Conservation (phyloP, 768 basidiomycete species). For the Bullera alba region DNA sequence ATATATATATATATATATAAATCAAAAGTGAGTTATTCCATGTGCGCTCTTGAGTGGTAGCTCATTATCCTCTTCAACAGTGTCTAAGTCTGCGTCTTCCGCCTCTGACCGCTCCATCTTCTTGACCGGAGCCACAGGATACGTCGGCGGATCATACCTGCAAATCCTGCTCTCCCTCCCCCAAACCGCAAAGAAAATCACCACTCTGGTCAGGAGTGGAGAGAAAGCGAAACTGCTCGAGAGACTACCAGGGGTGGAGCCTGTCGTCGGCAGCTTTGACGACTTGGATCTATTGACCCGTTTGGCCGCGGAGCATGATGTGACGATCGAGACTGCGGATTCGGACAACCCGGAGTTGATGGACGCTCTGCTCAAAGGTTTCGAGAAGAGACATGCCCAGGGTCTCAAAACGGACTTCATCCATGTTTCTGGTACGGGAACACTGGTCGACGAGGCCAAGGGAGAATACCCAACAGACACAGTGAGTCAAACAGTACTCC, state of each 20-base stretch:
- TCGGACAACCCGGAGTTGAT: conserved; percentile 19
- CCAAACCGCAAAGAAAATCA: conserved; percentile 6
- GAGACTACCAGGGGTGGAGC: conserved; percentile 6
- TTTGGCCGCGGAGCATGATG: conserved; percentile 11
- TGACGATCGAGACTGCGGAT: conserved; percentile 19
- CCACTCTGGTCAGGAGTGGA: conserved; percentile 6
- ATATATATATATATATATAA: no score
- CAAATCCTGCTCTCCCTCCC: conserved; percentile 7
- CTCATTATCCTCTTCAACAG: no score
- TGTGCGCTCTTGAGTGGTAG: no score
- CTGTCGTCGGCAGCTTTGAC: conserved; percentile 7
- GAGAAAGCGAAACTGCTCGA: conserved; percentile 11
- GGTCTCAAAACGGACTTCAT: conserved; percentile 21
- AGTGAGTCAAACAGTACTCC: conserved; percentile 1
- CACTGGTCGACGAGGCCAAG: conserved; percentile 12
- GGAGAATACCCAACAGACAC: conserved; percentile 1
- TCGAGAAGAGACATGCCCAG: conserved; percentile 10
- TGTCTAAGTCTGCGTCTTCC: no score
- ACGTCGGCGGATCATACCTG: conserved; percentile 19
- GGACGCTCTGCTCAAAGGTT: conserved; percentile 18
- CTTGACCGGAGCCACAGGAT: conserved; percentile 20
- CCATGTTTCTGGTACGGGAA: conserved; percentile 23
- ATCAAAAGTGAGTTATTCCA: no score
- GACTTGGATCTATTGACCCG: conserved; percentile 16
- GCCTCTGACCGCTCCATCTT: conserved; percentile 1